phyloP scores from a whole-genome alignment of 805 yeast genomes.

The Myxozyma melibiosi region DNA sequence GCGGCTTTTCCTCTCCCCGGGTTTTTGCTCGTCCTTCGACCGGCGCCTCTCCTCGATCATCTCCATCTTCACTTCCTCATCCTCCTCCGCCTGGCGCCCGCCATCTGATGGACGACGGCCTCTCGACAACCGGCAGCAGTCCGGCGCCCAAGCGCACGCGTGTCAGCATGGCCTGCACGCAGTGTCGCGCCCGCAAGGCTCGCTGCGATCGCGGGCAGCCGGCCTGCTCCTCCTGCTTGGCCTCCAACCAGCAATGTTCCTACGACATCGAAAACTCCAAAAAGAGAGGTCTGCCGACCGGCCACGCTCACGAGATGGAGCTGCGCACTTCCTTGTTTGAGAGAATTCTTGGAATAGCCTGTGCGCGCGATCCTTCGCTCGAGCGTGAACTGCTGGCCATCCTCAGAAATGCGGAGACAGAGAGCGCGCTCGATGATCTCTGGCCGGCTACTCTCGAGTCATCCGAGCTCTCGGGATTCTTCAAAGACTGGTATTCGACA shows the following conservation, averaged over 20 bases:
- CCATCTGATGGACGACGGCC: background rate
- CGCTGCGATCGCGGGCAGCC: slow-evolving; percentile 22
- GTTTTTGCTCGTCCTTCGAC: too few species aligned
- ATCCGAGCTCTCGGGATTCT: background rate
- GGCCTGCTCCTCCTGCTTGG: slow-evolving; percentile 14
- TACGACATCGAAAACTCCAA: slow-evolving; percentile 13
- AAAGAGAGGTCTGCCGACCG: slow-evolving; percentile 24
- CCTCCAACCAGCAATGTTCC: slow-evolving; percentile 12
- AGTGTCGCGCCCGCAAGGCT: slow-evolving; percentile 21
- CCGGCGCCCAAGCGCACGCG: slow-evolving; percentile 11
- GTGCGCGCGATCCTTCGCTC: slow-evolving; percentile 3
- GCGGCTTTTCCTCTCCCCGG: too few species aligned
- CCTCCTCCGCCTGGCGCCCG: too few species aligned
- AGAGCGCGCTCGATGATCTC: background rate
- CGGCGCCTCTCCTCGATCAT: too few species aligned
- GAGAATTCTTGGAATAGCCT: slow-evolving; percentile 7
- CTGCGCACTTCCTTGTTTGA: slow-evolving; percentile 18
- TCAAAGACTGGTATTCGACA: slow-evolving; percentile 11
- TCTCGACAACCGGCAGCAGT: background rate
- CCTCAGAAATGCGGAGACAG: background rate
- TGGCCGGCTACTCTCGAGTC: slow-evolving; percentile 10
- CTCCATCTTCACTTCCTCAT: too few species aligned
- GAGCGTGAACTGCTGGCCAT: slow-evolving; percentile 8
- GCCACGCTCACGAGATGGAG: slow-evolving; percentile 29
- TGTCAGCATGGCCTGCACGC: slow-evolving; percentile 20